phyloP scores from a whole-genome alignment of 1,284 basidiomycete species.

The Moesziomyces antarcticus region DNA sequence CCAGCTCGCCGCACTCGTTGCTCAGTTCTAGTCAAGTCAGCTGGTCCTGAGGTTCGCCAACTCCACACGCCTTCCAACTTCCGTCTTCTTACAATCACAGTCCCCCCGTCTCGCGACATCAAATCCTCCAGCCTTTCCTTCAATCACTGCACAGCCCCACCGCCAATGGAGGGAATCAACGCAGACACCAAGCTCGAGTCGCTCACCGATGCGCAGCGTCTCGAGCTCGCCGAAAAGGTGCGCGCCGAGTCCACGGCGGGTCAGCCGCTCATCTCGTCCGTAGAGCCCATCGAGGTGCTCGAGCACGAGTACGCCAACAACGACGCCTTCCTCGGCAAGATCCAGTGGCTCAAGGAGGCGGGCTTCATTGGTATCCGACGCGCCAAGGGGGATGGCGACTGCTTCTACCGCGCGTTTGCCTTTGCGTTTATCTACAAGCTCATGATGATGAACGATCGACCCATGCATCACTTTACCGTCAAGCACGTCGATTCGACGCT shows the following conservation, averaged over 20 bases:
- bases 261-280: constrained; percentile 42
- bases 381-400: constrained; percentile 61
- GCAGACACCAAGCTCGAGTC: constrained; percentile 34
- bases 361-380: constrained; percentile 53
- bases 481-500: constrained; percentile 56
- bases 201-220: constrained; percentile 48
- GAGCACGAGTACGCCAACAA: constrained; percentile 48
- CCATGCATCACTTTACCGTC: constrained; percentile 46
- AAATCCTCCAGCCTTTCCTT: too few relatives aligned
- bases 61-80: too few relatives aligned
- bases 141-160: background rate
- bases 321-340: constrained; percentile 44
- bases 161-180: constrained; percentile 40
- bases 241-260: constrained; percentile 27
- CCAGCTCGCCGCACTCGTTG: too few relatives aligned
- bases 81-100: too few relatives aligned
- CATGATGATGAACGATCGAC: constrained; percentile 47
- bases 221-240: constrained; percentile 51
- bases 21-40: too few relatives aligned
- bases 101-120: too few relatives aligned
- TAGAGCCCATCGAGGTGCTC: constrained; percentile 51
- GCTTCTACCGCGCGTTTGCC: constrained; percentile 63
- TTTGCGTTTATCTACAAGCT: constrained; percentile 58
- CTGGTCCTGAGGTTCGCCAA: too few relatives aligned
- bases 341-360: constrained; percentile 53